A percentile compares a stretch with the other conserved stretches of the same genome.
phyloP scores from a whole-genome alignment of 352 stramenopile genomes.

The Phytopythium litorale region DNA sequence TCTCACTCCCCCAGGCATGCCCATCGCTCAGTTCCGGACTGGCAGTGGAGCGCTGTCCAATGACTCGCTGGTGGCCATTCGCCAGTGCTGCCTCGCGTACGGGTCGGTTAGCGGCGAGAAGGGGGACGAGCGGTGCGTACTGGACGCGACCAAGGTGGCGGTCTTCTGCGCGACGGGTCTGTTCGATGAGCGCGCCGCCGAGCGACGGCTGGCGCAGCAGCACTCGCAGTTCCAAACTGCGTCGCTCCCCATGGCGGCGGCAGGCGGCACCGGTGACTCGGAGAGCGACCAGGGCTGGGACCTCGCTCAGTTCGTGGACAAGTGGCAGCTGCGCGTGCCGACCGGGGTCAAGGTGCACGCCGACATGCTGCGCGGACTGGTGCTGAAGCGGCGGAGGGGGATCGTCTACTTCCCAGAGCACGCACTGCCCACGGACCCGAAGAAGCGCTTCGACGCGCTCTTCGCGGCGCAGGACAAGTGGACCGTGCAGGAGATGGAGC shows the following conservation, averaged over 20 bases:
- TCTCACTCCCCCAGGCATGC: constrained; percentile 31
- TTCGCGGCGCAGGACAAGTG: constrained; percentile 83
- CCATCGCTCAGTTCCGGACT: constrained; percentile 34
- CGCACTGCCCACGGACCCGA: constrained; percentile 61
- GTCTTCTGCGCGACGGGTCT: constrained; percentile 68
- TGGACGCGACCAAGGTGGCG: constrained; percentile 63
- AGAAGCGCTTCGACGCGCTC: constrained; percentile 72
- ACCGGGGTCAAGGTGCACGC: constrained; percentile 50
- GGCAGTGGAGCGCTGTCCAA: constrained; percentile 16
- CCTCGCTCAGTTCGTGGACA: constrained; percentile 71
- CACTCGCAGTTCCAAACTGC: constrained; percentile 26
- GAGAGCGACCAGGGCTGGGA: constrained; percentile 34
- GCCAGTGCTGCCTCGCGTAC: constrained; percentile 71
- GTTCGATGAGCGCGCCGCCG: constrained; percentile 56
- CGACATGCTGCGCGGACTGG: constrained; percentile 68
- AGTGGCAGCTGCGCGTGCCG: constrained; percentile 76
- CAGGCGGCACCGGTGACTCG: background rate
- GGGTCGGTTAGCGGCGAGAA: constrained; percentile 22
- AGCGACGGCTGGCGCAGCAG: constrained; percentile 20
- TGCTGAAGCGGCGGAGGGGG: constrained; percentile 21
- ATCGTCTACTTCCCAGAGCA: constrained; percentile 71
- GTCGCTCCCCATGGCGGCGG: constrained; percentile 14
- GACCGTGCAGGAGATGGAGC: constrained; percentile 74
- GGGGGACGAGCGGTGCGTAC: constrained; percentile 29
- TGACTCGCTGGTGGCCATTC: constrained; percentile 49